phyloP scores from a whole-genome alignment of 495 filamentous ascomycete species.

The Podospora sp. region DNA sequence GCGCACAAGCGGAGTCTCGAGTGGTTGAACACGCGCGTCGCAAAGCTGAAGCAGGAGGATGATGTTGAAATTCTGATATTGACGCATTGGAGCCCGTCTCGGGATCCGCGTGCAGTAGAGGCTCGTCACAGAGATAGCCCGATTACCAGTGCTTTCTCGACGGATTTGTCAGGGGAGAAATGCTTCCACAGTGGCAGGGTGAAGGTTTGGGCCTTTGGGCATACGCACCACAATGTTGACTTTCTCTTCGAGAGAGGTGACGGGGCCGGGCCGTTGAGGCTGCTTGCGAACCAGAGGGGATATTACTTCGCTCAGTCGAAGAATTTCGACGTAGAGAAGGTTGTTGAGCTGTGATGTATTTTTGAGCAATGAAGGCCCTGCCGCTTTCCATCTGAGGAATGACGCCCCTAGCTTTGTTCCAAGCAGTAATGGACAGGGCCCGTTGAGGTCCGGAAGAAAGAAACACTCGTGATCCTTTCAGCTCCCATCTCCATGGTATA shows the following conservation, averaged over 20 bases:
- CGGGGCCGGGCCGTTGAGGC: neutral
- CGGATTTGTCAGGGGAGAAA: constrained; percentile 8
- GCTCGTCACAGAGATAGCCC: constrained; percentile 3
- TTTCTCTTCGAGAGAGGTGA: constrained; percentile 7
- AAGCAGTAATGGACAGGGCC: too few relatives aligned
- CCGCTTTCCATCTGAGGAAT: too few relatives aligned
- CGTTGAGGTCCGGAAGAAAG: too few relatives aligned
- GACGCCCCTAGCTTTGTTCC: too few relatives aligned
- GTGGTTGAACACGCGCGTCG: constrained; percentile 18
- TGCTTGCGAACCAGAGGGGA: constrained; percentile 19
- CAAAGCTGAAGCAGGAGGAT: neutral
- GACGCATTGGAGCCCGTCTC: constrained; percentile 12
- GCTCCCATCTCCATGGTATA: neutral
- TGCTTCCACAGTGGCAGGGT: constrained; percentile 9
- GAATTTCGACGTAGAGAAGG: constrained; percentile 11
- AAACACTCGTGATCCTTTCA: too few relatives aligned
- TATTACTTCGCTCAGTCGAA: constrained; percentile 1
- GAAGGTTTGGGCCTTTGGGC: constrained; percentile 19
- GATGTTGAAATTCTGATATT: constrained; percentile 5
- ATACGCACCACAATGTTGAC: constrained; percentile 16
- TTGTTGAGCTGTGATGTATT: constrained; percentile 5
- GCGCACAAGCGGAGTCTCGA: constrained; percentile 8
- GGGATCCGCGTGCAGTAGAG: neutral
- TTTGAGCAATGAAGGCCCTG: too few relatives aligned
- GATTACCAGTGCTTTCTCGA: constrained; percentile 2